Base-by-base conservation (phyloP, 2,329 filamentous ascomycete species). In the Westerdykella sp. region DNA sequence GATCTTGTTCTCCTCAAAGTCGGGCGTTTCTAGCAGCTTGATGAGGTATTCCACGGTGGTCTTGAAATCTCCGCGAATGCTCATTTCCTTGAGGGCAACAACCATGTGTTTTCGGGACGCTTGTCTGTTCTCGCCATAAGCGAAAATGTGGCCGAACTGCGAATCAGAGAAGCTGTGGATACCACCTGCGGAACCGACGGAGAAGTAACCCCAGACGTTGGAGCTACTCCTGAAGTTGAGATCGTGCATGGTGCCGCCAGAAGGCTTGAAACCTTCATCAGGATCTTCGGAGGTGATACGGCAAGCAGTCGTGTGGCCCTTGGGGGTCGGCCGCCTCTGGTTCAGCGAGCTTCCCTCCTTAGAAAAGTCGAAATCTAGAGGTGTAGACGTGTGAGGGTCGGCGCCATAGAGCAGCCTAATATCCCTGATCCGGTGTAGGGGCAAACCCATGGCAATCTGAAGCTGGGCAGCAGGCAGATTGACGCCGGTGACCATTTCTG, bases 201-300 rank as follows among this genome's bases (percentile, higher is more conserved):
- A 98, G 81, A 98, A 98, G 73, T 98, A 98, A 78, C 93, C 93
- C 93, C 93, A 98, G 44, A 97, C 93, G 57, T 98, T 98, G 51
- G 93, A 97, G 68, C 89, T 95, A 75, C 86, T 94, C 65, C 93
- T 82, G 81, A 98, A 98, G 78, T 98, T 98, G 63, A 98, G 76
- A 65, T 98, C 93, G 74, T 97, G 93, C 81, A 98, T 94, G 41
- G 91, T 95, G 81, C 93, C 93, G 62, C 91, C 95, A 37, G 93
- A 98, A 45, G 93, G 93, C 80, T 98, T 98, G 82, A 98, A 98
- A 41, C 93, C 93, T 77, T 98, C 93, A 61, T 94, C 93, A 9
- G 93, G 93, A 67, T 98, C 93, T 70, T 98, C 93, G 0, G 93
- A 98, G 21, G 93, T 98, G 72, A 98, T 98, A 80, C 93, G 88